Conservation (phyloP, 2,329 filamentous ascomycete genomes). For the Colletotrichum magnum region DNA sequence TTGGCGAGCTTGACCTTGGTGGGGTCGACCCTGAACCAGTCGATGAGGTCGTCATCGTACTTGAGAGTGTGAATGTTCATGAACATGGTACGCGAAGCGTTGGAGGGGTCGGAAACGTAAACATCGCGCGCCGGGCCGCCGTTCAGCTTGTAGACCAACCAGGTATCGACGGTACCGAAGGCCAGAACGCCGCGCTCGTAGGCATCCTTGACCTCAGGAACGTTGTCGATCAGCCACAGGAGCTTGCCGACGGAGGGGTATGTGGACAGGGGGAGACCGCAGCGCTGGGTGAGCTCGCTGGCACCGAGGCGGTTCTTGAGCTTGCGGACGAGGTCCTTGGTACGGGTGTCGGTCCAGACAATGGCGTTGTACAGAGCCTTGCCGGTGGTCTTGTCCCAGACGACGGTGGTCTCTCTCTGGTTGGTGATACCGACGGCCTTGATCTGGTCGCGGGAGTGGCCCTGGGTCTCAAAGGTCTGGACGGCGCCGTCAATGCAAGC, state of each 20-base stretch:
- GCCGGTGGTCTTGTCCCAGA: slow-evolving; percentile 84
- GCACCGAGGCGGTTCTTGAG: slow-evolving; percentile 77
- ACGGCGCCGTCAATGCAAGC: slow-evolving; percentile 83
- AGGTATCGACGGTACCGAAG: slow-evolving; percentile 86
- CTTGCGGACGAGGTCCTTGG: slow-evolving; percentile 79
- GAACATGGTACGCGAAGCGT: slow-evolving; percentile 90
- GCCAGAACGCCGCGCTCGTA: slow-evolving; percentile 80
- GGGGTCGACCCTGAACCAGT: slow-evolving; percentile 81
- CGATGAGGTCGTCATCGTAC: slow-evolving; percentile 80
- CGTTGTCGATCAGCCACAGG: slow-evolving; percentile 81
- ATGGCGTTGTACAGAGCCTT: slow-evolving; percentile 86
- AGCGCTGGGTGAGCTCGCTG: slow-evolving; percentile 76
- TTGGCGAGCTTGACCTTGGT: slow-evolving; percentile 81
- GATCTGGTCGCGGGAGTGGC: slow-evolving; percentile 77
- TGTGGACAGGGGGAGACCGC: slow-evolving; percentile 84
- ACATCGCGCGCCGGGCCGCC: slow-evolving; percentile 75
- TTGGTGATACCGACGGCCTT: slow-evolving; percentile 85
- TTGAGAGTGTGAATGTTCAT: slow-evolving; percentile 84
- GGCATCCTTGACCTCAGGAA: slow-evolving; percentile 75
- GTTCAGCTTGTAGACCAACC: slow-evolving; percentile 85
- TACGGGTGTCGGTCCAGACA: slow-evolving; percentile 88
- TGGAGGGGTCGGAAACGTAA: slow-evolving; percentile 84
- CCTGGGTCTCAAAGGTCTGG: slow-evolving; percentile 76
- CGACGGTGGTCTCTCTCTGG: slow-evolving; percentile 85
- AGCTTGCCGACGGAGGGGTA: slow-evolving; percentile 86